A percentile compares a stretch with the other conserved stretches of the same genome.
phyloP scores from a whole-genome alignment of 73 alveolate genomes.

The Paramecium pentaurelia region DNA sequence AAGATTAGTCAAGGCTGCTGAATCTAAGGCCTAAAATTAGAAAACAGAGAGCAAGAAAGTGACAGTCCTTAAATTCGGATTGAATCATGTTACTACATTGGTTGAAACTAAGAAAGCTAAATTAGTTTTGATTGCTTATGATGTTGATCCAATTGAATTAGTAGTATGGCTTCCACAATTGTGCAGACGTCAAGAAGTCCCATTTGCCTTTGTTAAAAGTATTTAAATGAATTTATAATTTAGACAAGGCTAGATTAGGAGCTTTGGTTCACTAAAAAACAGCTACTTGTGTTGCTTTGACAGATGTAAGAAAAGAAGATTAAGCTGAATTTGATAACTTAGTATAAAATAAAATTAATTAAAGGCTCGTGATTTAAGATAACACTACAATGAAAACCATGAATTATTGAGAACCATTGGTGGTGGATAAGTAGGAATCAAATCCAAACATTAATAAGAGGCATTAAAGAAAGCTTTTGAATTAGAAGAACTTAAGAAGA shows the following conservation, averaged over 20 bases:
- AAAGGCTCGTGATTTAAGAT: constrained; percentile 35
- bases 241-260: constrained; percentile 95
- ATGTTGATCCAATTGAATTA: constrained; percentile 98
- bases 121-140: constrained; percentile 97
- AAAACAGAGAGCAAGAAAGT: constrained; percentile 90
- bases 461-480: constrained; percentile 66
- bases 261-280: constrained; percentile 97
- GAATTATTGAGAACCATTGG: constrained; percentile 68
- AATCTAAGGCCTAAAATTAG: constrained; percentile 80
- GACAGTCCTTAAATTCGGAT: constrained; percentile 91
- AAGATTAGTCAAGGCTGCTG: constrained; percentile 91
- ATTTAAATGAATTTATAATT: not conserved
- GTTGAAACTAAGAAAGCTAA: constrained; percentile 96
- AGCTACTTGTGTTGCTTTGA: constrained; percentile 97
- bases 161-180: constrained; percentile 96
- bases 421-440: constrained; percentile 67
- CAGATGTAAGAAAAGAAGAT: constrained; percentile 95
- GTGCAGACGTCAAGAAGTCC: constrained; percentile 95
- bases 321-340: constrained; percentile 76
- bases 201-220: constrained; percentile 91
- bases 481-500: constrained; percentile 72
- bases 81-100: constrained; percentile 97
- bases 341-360: not conserved
- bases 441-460: constrained; percentile 67
- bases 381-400: constrained; percentile 68